Evolutionary conservation across 768 basidiomycete species (phyloP), one percentile per base, ranked within the genome.

Genomic region (Boletus vinaceobasis): DNA sequence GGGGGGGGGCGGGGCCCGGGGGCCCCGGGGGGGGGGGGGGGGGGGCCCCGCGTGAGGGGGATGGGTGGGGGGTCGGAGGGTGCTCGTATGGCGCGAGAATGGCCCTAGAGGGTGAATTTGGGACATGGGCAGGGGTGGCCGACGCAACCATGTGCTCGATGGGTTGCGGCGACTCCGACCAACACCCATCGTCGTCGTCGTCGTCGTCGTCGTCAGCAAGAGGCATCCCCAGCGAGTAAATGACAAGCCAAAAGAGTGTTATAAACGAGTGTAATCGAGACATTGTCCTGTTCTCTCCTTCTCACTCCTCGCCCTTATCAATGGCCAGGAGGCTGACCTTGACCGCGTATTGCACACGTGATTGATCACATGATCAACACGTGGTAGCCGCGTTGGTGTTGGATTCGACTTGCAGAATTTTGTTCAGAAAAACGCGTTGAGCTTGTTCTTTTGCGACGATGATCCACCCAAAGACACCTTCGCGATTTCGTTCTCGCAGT

Each of bases 401-500:
- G 23, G 45, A n/a, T n/a, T n/a, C n/a, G n/a, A n/a, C n/a, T n/a
- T n/a, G n/a, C n/a, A n/a, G n/a, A 23, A 23, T 4, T 23, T 23
- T 23, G 23, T 52, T 52, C 52, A 62, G 54, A 58, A 53, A 61
- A 54, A 59, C 44, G 31, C 36, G 50, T 26, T 7, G 11, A 32
- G 2, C 19, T 42, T n/a, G 17, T 48, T 21, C 40, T 31, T 23
- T 7, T 36, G 21, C 48, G 39, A 50, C 40, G 40, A 70, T 70
- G 69, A 62, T 36, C 51, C 61, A 50, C 10, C 78, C 79, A 1
- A 79, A 77, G 59, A 80, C 79, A 5, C 79, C 79, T 2, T 66
- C 74, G 17, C 70, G 75, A n/a, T 74, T 73, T 48, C 73, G 79
- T 2, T 77, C 78, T 29, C 76, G 78, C 50, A 79, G 78, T 50